phyloP scores from a whole-genome alignment of 2,329 filamentous ascomycete genomes.

The Botrytis squamosa region DNA sequence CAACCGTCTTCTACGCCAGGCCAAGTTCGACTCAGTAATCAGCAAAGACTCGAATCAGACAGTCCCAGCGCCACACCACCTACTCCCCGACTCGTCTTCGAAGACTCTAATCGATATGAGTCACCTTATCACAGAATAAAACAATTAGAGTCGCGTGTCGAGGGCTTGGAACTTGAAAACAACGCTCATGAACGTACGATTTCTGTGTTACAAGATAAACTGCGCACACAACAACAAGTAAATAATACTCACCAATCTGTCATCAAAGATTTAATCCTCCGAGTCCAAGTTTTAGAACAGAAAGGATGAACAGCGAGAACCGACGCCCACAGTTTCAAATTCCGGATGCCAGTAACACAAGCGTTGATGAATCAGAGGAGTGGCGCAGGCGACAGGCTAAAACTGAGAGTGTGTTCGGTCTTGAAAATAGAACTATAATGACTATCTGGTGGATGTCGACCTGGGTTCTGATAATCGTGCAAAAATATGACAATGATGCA shows the following conservation, averaged over 20 bases:
- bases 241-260: conserved; percentile 16
- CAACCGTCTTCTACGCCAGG: neutral
- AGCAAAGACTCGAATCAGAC: neutral
- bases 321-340: neutral
- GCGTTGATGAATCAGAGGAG: neutral
- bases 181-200: conserved; percentile 12
- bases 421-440: neutral
- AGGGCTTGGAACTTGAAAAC: conserved; percentile 10
- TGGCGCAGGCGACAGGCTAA: no score
- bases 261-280: conserved; percentile 8
- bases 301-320: neutral
- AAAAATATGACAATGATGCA: neutral
- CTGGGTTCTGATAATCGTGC: neutral
- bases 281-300: conserved; percentile 12
- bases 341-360: neutral
- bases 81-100: neutral
- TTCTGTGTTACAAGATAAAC: neutral
- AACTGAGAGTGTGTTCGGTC: neutral
- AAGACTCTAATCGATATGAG: neutral
- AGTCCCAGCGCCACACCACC: conserved; percentile 1
- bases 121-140: neutral
- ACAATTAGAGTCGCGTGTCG: neutral
- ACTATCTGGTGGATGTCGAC: neutral
- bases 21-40: neutral
- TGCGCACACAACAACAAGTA: conserved; percentile 17